Evolutionary conservation across 441 rosid species (phyloP).

Genomic region (Populus hybrid): DNA sequence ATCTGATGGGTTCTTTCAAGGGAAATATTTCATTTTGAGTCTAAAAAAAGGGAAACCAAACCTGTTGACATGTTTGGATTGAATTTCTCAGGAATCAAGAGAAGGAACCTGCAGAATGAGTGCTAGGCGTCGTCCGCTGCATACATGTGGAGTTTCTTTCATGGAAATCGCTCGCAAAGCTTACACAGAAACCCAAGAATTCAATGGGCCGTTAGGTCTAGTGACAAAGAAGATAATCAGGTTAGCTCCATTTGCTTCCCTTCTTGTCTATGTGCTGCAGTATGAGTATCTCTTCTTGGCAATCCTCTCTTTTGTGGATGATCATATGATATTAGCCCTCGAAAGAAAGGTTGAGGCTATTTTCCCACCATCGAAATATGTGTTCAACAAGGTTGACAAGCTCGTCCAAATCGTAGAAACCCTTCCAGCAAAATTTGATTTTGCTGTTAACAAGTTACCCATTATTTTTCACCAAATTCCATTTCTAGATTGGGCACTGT

Average conservation of each 20-base stretch:
- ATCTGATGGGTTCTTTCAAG: not conserved
- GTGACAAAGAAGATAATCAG: conserved; percentile 22
- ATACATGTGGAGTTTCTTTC: conserved; percentile 43
- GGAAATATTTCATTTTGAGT: too few relatives aligned
- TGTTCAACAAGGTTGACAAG: conserved; percentile 42
- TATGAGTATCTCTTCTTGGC: conserved; percentile 26
- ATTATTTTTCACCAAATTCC: conserved; percentile 27
- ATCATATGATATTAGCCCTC: conserved; percentile 40
- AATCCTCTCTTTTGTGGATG: conserved; percentile 40
- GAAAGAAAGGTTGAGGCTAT: conserved; percentile 35
- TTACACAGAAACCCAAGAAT: conserved; percentile 31
- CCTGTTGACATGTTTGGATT: not conserved
- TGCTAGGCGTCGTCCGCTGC: conserved; percentile 56
- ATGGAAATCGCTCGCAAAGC: conserved; percentile 31
- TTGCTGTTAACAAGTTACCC: conserved; percentile 30
- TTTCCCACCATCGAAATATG: conserved; percentile 45
- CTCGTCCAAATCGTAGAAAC: conserved; percentile 33
- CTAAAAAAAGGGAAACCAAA: not conserved
- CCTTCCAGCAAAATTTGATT: conserved; percentile 48
- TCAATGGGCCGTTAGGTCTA: conserved; percentile 31
- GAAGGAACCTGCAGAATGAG: conserved; percentile 16
- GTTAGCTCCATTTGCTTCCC: conserved; percentile 17
- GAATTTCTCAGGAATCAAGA: conserved; percentile 34
- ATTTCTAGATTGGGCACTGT: conserved; percentile 32
- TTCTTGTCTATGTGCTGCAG: conserved; percentile 28